phyloP scores from a whole-genome alignment of 768 basidiomycete genomes.

The Macrolepiota fuliginosa region DNA sequence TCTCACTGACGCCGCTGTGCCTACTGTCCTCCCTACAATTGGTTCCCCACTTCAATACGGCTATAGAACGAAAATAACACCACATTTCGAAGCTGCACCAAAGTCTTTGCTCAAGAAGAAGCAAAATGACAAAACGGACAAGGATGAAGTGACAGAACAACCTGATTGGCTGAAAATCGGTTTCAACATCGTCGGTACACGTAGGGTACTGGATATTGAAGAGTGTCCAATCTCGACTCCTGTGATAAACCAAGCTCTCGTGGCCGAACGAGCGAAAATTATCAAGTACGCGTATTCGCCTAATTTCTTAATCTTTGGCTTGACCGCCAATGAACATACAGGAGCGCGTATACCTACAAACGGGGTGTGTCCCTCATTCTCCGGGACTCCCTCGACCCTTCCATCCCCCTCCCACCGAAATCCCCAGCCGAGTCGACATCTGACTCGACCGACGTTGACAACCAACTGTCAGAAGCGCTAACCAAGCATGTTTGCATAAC shows the following conservation, averaged over 20 bases:
- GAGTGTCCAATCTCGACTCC: constrained; percentile 92
- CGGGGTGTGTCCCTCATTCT: constrained; percentile 88
- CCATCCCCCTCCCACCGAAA: constrained; percentile 15
- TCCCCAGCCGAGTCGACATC: neutral
- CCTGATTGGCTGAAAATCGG: constrained; percentile 84
- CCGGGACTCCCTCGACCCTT: constrained; percentile 68
- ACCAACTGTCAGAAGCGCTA: constrained; percentile 35
- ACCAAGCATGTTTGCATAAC: constrained; percentile 78
- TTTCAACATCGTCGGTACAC: constrained; percentile 78
- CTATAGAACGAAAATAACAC: constrained; percentile 97
- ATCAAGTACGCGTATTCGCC: constrained; percentile 47
- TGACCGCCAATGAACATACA: constrained; percentile 24
- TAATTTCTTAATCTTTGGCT: neutral
- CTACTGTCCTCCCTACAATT: constrained; percentile 69
- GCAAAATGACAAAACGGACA: constrained; percentile 2
- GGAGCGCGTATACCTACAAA: constrained; percentile 78
- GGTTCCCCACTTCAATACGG: constrained; percentile 87
- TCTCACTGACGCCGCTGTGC: constrained; percentile 55
- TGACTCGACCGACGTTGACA: constrained; percentile 20
- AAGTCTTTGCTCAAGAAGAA: constrained; percentile 28
- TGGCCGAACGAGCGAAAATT: constrained; percentile 60
- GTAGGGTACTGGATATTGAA: constrained; percentile 89
- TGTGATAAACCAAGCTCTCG: constrained; percentile 68
- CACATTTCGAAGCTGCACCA: constrained; percentile 86
- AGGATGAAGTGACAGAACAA: constrained; percentile 22